Conservation (phyloP, 1,284 basidiomycete species). For the Ceratobasidium sp. region DNA sequence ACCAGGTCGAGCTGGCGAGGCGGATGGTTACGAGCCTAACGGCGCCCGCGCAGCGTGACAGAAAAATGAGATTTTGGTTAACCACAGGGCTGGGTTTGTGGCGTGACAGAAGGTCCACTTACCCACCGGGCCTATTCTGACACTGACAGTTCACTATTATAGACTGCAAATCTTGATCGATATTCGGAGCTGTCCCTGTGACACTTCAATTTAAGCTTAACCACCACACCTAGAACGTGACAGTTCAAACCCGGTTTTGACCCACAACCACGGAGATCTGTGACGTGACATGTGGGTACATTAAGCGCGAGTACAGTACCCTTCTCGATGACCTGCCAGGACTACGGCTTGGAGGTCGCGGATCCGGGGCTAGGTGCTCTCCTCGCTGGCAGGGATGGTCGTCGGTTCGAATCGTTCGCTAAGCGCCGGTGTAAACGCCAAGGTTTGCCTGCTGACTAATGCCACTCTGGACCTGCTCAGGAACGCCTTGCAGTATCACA, state of each 20-base stretch:
- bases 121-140: neutral
- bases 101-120: slow-evolving; percentile 1
- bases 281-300: slow-evolving; percentile 29
- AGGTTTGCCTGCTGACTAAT: no score
- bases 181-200: neutral
- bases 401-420: no score
- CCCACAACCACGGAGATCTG: slow-evolving; percentile 10
- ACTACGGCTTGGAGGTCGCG: no score
- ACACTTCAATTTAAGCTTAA: neutral
- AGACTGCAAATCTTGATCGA: neutral
- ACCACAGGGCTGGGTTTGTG: neutral
- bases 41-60: slow-evolving; percentile 16
- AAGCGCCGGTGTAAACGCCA: no score
- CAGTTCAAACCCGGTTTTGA: neutral
- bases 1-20: neutral
- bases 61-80: slow-evolving; percentile 13
- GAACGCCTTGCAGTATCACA: no score
- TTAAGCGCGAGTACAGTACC: neutral
- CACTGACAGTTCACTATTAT: neutral
- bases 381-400: no score
- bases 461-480: no score
- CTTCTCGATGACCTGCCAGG: no score
- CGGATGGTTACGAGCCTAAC: slow-evolving; percentile 11
- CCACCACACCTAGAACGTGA: neutral
- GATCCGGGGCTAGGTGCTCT: no score